Base-by-base conservation (phyloP, 148 eudicot genomes). In the Pouteria glomerata region DNA sequence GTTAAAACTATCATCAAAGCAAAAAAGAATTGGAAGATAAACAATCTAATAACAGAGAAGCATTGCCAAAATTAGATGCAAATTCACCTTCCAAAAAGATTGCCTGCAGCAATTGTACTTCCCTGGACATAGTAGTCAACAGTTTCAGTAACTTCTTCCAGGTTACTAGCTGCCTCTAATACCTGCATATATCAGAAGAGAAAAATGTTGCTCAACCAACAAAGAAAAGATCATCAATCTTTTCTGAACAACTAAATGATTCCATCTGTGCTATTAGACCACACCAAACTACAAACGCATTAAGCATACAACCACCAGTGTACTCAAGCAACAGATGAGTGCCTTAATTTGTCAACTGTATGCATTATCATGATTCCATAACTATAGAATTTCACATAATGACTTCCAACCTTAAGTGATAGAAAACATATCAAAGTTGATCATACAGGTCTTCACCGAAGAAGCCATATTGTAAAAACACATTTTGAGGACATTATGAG, bases 41-140 rank as follows among this genome's bases (percentile, higher is more conserved):
- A 52, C 23, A n/a, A n/a, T n/a, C n/a, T n/a, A n/a, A n/a, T n/a
- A n/a, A n/a, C n/a, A n/a, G n/a, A n/a, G n/a, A n/a, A n/a, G 56
- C 69, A 31, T 39, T 26, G 52, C 51, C 0, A 23, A 33, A 57
- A 24, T 41, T 45, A 59, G 11, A 66, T 37, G 80, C 31, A 73
- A 35, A 72, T 26, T 77, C 78, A 95, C 98, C 98, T 89, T 81
- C 99, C 99, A 80, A 92, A 95, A 52, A 95, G 80, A 84, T 95
- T 95, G 56, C 99, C 97, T 24, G 94, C 99, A 73, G 93, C 93
- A 84, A 95, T 74, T 70, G 99, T 95, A 82, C 87, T 85, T 79
- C 99, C 99, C 78, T 88, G 96, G 45, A 92, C 93, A 79, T 89
- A 95, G 75, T 95, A 95, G 57, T 85, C 97, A 53, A 95, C 99